Evolutionary conservation across 192 early-diverging fungal genomes (phyloP).

Genomic region (Coemansia sp.): DNA sequence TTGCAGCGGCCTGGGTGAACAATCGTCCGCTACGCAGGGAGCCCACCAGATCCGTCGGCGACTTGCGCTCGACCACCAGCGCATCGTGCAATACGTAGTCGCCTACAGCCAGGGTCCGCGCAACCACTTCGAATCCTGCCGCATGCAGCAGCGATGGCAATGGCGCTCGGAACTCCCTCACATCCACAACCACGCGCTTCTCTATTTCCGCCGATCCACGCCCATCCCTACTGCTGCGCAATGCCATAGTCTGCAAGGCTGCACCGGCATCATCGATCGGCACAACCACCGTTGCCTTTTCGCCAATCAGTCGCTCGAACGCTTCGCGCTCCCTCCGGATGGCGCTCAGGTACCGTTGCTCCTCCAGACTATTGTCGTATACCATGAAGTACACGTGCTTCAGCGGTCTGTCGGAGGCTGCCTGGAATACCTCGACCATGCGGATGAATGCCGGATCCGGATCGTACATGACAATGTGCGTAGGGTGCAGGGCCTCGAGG

Average conservation of each 20-base stretch:
- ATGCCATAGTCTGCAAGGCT: conserved; percentile 16
- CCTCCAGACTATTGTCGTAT: conserved; percentile 94
- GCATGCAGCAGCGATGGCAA: conserved; percentile 85
- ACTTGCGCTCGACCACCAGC: conserved; percentile 92
- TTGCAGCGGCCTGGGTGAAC: conserved; percentile 88
- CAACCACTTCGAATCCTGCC: conserved; percentile 69
- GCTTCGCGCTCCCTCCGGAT: conserved; percentile 90
- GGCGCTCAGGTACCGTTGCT: conserved; percentile 82
- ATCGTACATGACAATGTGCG: conserved; percentile 89
- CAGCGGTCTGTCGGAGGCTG: conserved; percentile 50
- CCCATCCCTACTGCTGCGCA: conserved; percentile 28
- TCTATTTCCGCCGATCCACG: neutral
- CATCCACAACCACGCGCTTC: conserved; percentile 89
- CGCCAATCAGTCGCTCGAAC: conserved; percentile 87
- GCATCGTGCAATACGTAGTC: conserved; percentile 88
- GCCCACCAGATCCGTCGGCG: conserved; percentile 80
- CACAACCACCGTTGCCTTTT: conserved; percentile 72
- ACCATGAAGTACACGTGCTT: conserved; percentile 89
- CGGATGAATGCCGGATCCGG: conserved; percentile 86
- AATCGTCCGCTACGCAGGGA: conserved; percentile 82
- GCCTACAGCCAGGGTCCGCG: conserved; percentile 87
- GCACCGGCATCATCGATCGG: conserved; percentile 19
- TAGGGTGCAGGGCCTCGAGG: conserved; percentile 68
- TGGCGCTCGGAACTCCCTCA: conserved; percentile 90
- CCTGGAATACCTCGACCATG: conserved; percentile 75